phyloP scores from a whole-genome alignment of 176 grass and related monocot species.

The Echinochloa phyllopogon region DNA sequence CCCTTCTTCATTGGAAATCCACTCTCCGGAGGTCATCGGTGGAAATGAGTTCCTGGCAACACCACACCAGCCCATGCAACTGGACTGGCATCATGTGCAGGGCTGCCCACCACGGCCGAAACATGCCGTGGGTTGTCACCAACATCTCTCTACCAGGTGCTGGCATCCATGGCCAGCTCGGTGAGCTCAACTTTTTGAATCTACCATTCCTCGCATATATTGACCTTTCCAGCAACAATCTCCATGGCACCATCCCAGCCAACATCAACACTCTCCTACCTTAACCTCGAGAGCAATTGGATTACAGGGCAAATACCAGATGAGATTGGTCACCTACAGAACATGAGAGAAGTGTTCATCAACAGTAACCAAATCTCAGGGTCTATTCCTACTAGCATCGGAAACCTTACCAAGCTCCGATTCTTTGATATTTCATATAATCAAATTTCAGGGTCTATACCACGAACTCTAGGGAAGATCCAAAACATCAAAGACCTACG shows the following conservation, averaged over 20 bases:
- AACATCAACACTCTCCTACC: too few species aligned
- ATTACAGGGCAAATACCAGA: too few species aligned
- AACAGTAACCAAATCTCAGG: constrained; percentile 29
- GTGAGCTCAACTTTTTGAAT: constrained; percentile 13
- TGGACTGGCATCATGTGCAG: constrained; percentile 13
- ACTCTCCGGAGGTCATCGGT: background rate
- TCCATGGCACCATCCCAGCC: constrained; percentile 34
- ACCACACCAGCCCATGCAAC: background rate
- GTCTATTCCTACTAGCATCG: background rate
- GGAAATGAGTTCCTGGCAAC: background rate
- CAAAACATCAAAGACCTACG: background rate
- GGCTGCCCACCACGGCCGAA: background rate
- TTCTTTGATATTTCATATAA: background rate
- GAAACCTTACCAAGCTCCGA: constrained; percentile 23
- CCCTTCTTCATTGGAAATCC: background rate
- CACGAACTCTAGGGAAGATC: background rate
- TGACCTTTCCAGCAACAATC: background rate
- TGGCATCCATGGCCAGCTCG: constrained; percentile 16
- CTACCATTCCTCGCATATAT: constrained; percentile 25
- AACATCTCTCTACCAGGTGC: constrained; percentile 1
- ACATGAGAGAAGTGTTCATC: too few species aligned
- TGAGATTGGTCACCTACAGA: too few species aligned
- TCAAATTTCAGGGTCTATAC: constrained; percentile 2
- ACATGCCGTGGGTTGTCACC: background rate
- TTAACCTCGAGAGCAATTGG: too few species aligned